Base-by-base conservation (phyloP, 768 basidiomycete genomes). In the Dictyophora rubrovolvata region DNA sequence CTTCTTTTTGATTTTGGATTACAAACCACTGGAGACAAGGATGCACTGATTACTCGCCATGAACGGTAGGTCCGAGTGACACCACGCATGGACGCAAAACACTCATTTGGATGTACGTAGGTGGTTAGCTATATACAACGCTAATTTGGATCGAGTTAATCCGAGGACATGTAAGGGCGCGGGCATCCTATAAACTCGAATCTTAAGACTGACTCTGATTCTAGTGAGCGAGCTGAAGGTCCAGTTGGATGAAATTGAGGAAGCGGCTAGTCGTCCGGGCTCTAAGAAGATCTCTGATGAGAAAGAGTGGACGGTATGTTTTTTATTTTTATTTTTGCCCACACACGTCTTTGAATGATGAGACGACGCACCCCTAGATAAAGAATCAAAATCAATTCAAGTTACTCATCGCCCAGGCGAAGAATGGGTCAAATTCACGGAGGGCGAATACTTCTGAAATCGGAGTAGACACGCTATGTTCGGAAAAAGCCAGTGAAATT, bases 91-190 rank as follows among this genome's bases (percentile, higher is more conserved):
- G 28, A 28, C 28, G 28, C 28, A 28, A 28, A 28, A 28, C 28
- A 28, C 28, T 28, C 28, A 28, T 50, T 56, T 36, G 16, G n/a
- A 48, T 11, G 11, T n/a, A 42, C 18, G 28, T 17, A 87, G 86
- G 62, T 89, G 85, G 85, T 76, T 85, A 0, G 81, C 82, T 70
- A 66, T 84, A 47, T 83, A 77, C 63, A 89, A 89, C 61, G 80
- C 85, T 28, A 89, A 88, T 66, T 73, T 86, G 9, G 87, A 89
- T 70, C 79, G 78, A 62, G 74, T 75, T 18, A 54, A 53, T 17
- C 57, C 57, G 16, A 51, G 35, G 50, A 1, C 57, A n/a, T 28
- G 57, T 59, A 51, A 14, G 50, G 21, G 34, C 9, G 2, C 1
- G 37, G 2, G 16, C 20, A n/a, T 18, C 8, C 6, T 5, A 49